Evolutionary conservation across 1,139 yeast species (phyloP).

Genomic region (Hyphopichia fennica): DNA sequence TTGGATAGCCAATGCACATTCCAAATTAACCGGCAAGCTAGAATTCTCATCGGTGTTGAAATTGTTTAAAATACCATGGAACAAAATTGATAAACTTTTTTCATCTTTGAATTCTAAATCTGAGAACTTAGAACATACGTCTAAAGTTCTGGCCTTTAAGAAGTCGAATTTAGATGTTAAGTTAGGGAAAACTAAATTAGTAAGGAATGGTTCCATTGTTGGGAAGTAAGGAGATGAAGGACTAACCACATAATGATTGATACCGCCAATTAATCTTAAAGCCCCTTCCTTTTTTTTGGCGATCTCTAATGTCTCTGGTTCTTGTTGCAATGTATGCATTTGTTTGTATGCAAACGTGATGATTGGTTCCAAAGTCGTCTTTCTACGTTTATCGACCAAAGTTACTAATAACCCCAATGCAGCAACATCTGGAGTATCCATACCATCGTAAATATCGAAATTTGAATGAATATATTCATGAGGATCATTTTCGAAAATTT

Average conservation of each 20-base stretch:
- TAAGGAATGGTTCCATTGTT: conserved; percentile 72
- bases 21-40: conserved; percentile 76
- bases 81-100: conserved; percentile 52
- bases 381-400: conserved; percentile 64
- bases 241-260: conserved; percentile 58
- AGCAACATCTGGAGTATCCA: conserved; percentile 65
- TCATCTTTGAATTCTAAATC: conserved; percentile 55
- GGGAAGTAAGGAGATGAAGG: conserved; percentile 58
- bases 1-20: conserved; percentile 85
- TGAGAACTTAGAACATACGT: conserved; percentile 70
- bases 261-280: conserved; percentile 72
- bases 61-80: conserved; percentile 65
- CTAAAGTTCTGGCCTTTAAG: conserved; percentile 82
- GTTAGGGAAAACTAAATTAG: conserved; percentile 68
- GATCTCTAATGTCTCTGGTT: conserved; percentile 49
- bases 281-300: conserved; percentile 82
- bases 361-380: conserved; percentile 61
- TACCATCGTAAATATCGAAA: conserved; percentile 65
- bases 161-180: conserved; percentile 68
- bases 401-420: conserved; percentile 64
- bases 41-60: conserved; percentile 46
- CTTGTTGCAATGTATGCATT: conserved; percentile 39
- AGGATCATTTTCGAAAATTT: conserved; percentile 84
- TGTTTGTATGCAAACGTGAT: conserved; percentile 64
- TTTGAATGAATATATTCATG: conserved; percentile 83